Conservation (phyloP, 352 stramenopile species). For the Globisporangium abappressorium region DNA sequence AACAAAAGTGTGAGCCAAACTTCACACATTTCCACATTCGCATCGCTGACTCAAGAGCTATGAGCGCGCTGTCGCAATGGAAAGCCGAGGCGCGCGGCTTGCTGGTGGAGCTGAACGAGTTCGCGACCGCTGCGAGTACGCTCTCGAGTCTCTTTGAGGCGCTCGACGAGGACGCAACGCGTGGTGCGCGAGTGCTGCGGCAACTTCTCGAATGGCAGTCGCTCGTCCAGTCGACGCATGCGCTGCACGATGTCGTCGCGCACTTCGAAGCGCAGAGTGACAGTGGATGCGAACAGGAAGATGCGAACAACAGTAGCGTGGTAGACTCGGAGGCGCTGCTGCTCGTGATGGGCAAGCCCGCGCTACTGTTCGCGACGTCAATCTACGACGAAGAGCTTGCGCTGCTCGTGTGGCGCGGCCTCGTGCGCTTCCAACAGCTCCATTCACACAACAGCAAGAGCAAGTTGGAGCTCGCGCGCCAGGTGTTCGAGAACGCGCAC, state of each 20-base stretch:
- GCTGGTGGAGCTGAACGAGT: conserved; percentile 59
- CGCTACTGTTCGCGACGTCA: conserved; percentile 73
- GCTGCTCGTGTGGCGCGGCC: conserved; percentile 53
- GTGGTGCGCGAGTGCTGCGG: conserved; percentile 24
- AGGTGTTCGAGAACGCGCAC: conserved; percentile 65
- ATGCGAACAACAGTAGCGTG: conserved; percentile 13
- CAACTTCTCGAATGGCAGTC: conserved; percentile 55
- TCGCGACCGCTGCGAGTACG: conserved; percentile 42
- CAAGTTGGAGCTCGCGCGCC: conserved; percentile 45
- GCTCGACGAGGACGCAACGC: conserved; percentile 22
- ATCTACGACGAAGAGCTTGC: conserved; percentile 86
- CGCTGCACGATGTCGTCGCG: conserved; percentile 32
- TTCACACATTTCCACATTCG: background rate
- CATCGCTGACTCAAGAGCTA: background rate
- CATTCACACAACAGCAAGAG: conserved; percentile 17
- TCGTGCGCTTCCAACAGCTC: conserved; percentile 40
- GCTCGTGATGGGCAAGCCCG: conserved; percentile 72
- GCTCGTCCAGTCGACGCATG: conserved; percentile 17
- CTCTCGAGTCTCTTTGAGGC: conserved; percentile 46
- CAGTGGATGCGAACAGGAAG: background rate
- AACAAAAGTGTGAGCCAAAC: background rate
- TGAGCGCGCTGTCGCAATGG: conserved; percentile 13
- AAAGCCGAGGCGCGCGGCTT: conserved; percentile 35
- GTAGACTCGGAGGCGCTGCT: conserved; percentile 27
- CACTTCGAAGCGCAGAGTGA: conserved; percentile 27